These are phyloP conservation scores for Grosmannia huntii DNA, from an alignment of 2,329 filamentous ascomycete genomes.

Conservation along the genomic window DNA sequence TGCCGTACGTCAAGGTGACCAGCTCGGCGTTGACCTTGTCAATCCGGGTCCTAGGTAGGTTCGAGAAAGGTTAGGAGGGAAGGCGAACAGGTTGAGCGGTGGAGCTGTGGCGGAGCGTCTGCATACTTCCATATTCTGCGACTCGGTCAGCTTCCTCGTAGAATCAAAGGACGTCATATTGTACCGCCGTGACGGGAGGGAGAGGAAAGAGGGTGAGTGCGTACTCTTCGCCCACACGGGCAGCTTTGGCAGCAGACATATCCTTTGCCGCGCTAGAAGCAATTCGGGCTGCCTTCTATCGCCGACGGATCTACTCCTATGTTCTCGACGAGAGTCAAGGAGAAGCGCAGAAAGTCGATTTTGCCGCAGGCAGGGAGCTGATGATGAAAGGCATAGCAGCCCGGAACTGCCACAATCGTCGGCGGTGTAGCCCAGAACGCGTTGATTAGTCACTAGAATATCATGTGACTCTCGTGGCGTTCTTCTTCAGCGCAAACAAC, in stretches of 20 bases:
- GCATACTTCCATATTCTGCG: slow-evolving; percentile 84
- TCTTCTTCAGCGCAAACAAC: not conserved
- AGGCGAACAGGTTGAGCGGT: not conserved
- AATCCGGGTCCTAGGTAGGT: slow-evolving; percentile 60
- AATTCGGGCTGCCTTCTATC: not conserved
- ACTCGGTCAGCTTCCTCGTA: slow-evolving; percentile 18
- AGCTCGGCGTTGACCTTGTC: slow-evolving; percentile 98
- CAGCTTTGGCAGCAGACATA: slow-evolving; percentile 49
- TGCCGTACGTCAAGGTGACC: slow-evolving; percentile 94
- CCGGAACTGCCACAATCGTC: not conserved
- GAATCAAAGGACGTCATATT: slow-evolving; percentile 7
- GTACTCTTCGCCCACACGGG: slow-evolving; percentile 50
- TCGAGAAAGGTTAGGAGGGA: not conserved
- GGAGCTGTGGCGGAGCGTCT: not conserved
- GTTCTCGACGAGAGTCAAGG: not conserved
- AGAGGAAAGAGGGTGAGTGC: slow-evolving; percentile 16
- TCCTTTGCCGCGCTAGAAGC: not conserved
- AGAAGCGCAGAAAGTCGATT: not conserved
- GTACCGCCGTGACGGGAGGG: not conserved
- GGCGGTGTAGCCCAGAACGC: not conserved
- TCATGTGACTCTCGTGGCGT: not conserved
- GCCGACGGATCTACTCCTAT: not conserved
- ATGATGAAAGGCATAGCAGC: not conserved
- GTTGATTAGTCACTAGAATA: not conserved
- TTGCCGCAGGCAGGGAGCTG: not conserved